Percentiles rank a stretch among this genome's conserved stretches.
Conservation (phyloP, 345 rosid species). For the Salix koriyanagi region DNA sequence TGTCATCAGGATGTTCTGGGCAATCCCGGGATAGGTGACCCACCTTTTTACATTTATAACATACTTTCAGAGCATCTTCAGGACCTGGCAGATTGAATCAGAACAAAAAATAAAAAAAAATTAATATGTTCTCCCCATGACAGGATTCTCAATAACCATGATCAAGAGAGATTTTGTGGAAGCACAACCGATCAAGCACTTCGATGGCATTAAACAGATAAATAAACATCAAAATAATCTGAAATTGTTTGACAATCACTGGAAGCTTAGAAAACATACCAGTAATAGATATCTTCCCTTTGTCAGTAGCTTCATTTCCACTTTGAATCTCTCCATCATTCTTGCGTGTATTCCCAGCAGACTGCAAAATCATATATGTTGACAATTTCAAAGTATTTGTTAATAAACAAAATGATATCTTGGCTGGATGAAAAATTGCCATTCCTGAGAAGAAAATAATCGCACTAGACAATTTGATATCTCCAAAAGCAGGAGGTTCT, state of each 20-base stretch:
- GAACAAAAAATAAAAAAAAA: neutral
- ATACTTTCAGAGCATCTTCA: constrained; percentile 68
- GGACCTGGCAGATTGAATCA: constrained; percentile 41
- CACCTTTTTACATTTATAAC: constrained; percentile 79
- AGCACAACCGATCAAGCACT: neutral
- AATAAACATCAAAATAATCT: neutral
- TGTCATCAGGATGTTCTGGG: constrained; percentile 53
- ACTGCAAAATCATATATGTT: constrained; percentile 41
- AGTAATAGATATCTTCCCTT: constrained; percentile 40
- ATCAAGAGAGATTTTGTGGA: no score
- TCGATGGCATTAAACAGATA: neutral
- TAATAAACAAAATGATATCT: neutral
- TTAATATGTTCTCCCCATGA: neutral
- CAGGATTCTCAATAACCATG: neutral
- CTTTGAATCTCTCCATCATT: constrained; percentile 42
- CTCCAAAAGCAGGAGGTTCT: neutral
- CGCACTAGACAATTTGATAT: neutral
- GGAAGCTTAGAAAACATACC: constrained; percentile 31
- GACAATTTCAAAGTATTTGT: neutral
- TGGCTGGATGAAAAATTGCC: neutral
- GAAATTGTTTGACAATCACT: neutral
- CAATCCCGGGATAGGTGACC: constrained; percentile 94
- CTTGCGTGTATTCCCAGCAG: constrained; percentile 72
- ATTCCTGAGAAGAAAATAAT: neutral
- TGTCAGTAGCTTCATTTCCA: constrained; percentile 24